Conservation (phyloP, 148 eudicot genomes). For the Heliamphora exappendiculata region DNA sequence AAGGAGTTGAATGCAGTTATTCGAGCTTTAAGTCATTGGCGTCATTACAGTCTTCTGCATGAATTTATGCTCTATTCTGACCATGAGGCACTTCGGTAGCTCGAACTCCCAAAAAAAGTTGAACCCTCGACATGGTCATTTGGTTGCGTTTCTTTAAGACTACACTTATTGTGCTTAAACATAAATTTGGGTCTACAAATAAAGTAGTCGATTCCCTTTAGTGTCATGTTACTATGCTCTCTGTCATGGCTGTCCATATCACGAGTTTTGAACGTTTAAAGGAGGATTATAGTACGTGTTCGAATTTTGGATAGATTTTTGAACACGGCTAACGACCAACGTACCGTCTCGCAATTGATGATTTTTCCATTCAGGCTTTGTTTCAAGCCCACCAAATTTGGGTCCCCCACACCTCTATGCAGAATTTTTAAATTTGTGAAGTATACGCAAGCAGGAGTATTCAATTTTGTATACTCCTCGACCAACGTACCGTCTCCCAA, state of each 20-base stretch:
- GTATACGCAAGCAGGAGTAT: too few species aligned
- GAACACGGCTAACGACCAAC: background rate
- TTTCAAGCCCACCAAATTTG: too few species aligned
- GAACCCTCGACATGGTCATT: too few species aligned
- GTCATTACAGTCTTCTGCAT: background rate
- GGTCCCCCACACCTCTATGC: background rate
- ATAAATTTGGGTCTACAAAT: background rate
- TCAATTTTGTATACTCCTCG: background rate
- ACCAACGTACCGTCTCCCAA: background rate
- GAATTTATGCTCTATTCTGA: too few species aligned
- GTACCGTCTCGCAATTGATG: background rate
- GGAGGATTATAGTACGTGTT: background rate
- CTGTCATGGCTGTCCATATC: background rate
- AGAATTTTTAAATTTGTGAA: too few species aligned
- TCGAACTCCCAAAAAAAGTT: too few species aligned
- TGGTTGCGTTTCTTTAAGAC: too few species aligned
- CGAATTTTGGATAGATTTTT: background rate
- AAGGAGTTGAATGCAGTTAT: background rate
- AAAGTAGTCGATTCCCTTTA: background rate
- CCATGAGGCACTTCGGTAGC: too few species aligned
- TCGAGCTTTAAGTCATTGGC: background rate
- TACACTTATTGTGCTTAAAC: too few species aligned
- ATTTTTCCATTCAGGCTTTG: background rate
- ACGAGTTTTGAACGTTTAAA: background rate
- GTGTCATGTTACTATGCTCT: background rate